A percentile compares a stretch with the other conserved stretches of the same genome.
Evolutionary conservation across 805 yeast species (phyloP).

Genomic region (Saccharomycopsis malanga): DNA sequence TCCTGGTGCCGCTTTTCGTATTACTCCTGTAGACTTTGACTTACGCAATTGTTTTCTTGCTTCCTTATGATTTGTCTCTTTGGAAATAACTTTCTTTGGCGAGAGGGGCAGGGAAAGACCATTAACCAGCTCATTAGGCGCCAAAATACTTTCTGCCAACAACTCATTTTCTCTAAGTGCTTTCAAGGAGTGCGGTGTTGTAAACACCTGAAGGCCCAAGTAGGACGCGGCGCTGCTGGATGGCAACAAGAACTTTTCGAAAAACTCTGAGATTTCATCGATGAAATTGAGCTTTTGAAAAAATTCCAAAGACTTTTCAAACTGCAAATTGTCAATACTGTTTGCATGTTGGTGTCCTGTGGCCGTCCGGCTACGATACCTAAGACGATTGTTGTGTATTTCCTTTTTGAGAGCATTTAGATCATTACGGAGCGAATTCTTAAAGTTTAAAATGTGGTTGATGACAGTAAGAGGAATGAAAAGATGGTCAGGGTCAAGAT

Average conservation of each 20-base stretch:
- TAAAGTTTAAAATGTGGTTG: constrained; percentile 9
- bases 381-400: constrained; percentile 6
- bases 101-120: too few relatives aligned
- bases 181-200: not conserved
- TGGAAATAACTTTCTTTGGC: too few relatives aligned
- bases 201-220: not conserved
- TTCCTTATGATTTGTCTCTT: too few relatives aligned
- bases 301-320: constrained; percentile 13
- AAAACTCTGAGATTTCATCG: constrained; percentile 13
- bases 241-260: constrained; percentile 14
- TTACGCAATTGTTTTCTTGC: too few relatives aligned
- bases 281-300: constrained; percentile 15
- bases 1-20: too few relatives aligned
- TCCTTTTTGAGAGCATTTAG: constrained; percentile 5
- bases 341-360: not conserved
- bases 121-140: too few relatives aligned
- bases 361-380: not conserved
- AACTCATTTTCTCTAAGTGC: not conserved
- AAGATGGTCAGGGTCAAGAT: constrained; percentile 6
- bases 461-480: constrained; percentile 10
- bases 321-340: constrained; percentile 8
- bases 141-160: too few relatives aligned
- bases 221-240: not conserved
- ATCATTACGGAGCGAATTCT: constrained; percentile 6
- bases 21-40: too few relatives aligned